These are phyloP conservation scores for Kwoniella dejecticola DNA, from an alignment of 768 basidiomycete species.

Conservation along the genomic window DNA sequence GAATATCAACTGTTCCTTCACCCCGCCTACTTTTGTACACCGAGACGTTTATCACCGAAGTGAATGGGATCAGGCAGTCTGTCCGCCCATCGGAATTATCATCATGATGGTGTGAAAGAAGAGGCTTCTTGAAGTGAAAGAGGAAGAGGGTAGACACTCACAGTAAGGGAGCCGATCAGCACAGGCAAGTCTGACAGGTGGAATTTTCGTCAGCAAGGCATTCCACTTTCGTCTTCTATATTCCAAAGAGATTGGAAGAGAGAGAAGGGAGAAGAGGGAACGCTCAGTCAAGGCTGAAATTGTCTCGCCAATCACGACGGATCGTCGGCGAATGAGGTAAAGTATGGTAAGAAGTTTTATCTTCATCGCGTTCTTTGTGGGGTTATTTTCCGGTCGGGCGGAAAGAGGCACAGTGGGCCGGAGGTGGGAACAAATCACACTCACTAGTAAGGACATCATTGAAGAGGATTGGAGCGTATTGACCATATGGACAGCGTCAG, in stretches of 20 bases:
- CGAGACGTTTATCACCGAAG: slow-evolving; percentile 42
- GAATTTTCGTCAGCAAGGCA: too few relatives aligned
- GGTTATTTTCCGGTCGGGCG: too few relatives aligned
- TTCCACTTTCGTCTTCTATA: too few relatives aligned
- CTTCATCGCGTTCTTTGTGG: slow-evolving; percentile 50
- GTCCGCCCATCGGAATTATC: slow-evolving; percentile 52
- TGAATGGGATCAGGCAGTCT: slow-evolving; percentile 35
- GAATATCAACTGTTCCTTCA: slow-evolving; percentile 43
- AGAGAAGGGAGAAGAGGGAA: slow-evolving; percentile 10
- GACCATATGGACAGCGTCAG: too few relatives aligned
- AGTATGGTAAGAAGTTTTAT: slow-evolving; percentile 50
- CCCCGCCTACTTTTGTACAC: slow-evolving; percentile 54
- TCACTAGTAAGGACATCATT: neutral
- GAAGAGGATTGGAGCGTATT: neutral
- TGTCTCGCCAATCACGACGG: slow-evolving; percentile 47
- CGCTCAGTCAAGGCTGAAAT: slow-evolving; percentile 55
- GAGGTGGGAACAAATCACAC: neutral
- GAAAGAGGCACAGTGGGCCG: neutral
- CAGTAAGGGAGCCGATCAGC: slow-evolving; percentile 1
- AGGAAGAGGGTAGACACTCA: slow-evolving; percentile 8
- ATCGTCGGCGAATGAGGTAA: slow-evolving; percentile 48
- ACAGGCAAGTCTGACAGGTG: neutral
- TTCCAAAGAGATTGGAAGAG: too few relatives aligned
- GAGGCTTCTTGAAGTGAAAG: neutral
- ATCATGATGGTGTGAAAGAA: slow-evolving; percentile 25